Evolutionary conservation across 2,329 filamentous ascomycete genomes (phyloP).

Genomic region (Venturia carpophila): DNA sequence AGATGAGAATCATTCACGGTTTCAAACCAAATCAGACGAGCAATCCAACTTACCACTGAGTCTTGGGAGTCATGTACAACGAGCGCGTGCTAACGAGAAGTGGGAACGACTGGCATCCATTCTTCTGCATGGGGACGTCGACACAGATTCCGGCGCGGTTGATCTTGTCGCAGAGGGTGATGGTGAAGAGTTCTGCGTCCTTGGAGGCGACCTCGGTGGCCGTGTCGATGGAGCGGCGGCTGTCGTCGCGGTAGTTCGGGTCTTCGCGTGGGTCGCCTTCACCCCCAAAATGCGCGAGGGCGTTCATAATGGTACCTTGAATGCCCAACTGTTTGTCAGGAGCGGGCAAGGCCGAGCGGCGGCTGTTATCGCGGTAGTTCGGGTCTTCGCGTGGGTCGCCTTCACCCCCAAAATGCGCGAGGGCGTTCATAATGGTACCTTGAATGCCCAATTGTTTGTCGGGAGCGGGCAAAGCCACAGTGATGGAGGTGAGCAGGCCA

Average conservation of each 20-base stretch:
- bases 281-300: neutral
- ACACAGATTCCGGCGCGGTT: neutral
- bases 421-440: neutral
- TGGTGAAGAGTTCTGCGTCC: neutral
- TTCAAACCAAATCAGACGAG: too few species aligned
- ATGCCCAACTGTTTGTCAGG: neutral
- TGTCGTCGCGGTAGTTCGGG: neutral
- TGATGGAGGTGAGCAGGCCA: neutral
- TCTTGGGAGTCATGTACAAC: neutral
- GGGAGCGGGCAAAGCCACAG: neutral
- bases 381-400: too few species aligned
- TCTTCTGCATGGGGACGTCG: neutral
- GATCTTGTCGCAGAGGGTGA: neutral
- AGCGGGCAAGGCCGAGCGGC: too few species aligned
- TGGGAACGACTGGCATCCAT: neutral
- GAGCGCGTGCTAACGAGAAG: neutral
- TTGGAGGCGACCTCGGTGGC: slow-evolving; percentile 1
- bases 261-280: neutral
- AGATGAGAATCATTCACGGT: neutral
- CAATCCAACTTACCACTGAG: neutral
- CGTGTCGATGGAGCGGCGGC: neutral
- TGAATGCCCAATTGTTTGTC: neutral
- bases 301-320: slow-evolving; percentile 1
- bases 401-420: too few species aligned
- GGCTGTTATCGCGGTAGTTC: too few species aligned